Evolutionary conservation across 495 filamentous ascomycete species (phyloP), one percentile per base, ranked within the genome.

Genomic region (Tuber brumale): DNA sequence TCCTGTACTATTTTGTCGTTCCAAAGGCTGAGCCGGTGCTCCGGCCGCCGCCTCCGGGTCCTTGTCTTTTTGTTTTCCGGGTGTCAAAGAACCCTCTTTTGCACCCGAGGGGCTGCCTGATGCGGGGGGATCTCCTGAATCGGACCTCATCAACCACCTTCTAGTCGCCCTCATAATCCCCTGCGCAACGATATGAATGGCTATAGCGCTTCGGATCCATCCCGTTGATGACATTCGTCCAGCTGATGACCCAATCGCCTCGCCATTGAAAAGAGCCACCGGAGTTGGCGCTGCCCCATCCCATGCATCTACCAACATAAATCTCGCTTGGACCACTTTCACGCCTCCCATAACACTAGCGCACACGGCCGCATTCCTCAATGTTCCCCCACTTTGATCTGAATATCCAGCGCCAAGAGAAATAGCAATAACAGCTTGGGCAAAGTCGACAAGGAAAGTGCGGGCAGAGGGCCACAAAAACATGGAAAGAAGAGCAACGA

Each of bases 391-490:
- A 76, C 90, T 92, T 77, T 92, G 93, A 72, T 89, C 91, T 12
- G 92, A 92, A 71, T 94, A 94, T 69, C 95, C 95, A 74, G 82
- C 82, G 45, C 95, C 95, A 31, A 99, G 86, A 1, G 94, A 95
- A 69, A 97, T 89, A 70, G 95, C 95, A 77, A 99, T 97, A 80
- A 98, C 94, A 61, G 94, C 94, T 84, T 98, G 94, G 57, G 95
- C 94, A n/a, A 98, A 87, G 81, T 98, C 95, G 82, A 98, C 87
- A 46, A 94, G 91, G 81, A 97, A 91, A 81, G 92, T 92, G 82
- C 97, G 94, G 77, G 93, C 89, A 75, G 93, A 92, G 2, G 90
- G 90, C 93, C 93, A 97, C 78, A 97, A 88, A 77, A 97, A 92
- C 66, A 98, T 87, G 92, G 94, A 99, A 71, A 95, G 86, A 51